Evolutionary conservation across 2,329 filamentous ascomycete species (phyloP).

Genomic region (Penicillium carneum): DNA sequence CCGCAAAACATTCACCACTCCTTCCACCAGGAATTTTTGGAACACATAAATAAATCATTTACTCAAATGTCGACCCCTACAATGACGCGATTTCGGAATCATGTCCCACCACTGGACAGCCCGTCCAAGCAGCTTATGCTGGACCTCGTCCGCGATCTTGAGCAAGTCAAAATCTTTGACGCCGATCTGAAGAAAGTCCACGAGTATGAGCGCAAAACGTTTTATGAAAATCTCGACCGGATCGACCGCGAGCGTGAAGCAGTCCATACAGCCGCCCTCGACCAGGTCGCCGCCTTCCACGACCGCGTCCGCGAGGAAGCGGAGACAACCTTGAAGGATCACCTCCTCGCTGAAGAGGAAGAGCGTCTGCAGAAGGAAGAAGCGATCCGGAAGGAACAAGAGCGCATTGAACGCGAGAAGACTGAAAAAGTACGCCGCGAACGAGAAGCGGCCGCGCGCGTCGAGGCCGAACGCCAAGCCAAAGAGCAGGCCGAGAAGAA

Average conservation of each 20-base stretch:
- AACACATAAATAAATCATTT: background rate
- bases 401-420: conserved; percentile 45
- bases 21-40: background rate
- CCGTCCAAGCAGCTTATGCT: conserved; percentile 51
- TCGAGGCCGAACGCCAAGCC: conserved; percentile 53
- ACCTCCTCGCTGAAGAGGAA: conserved; percentile 52
- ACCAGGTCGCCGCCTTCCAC: conserved; percentile 70
- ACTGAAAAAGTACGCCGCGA: conserved; percentile 43
- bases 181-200: conserved; percentile 54
- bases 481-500: conserved; percentile 49
- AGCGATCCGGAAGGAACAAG: conserved; percentile 44
- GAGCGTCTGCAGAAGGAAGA: conserved; percentile 49
- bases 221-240: conserved; percentile 67
- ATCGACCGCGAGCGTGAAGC: conserved; percentile 69
- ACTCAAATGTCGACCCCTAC: conserved; percentile 6
- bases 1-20: background rate
- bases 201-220: conserved; percentile 53
- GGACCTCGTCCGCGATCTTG: conserved; percentile 52
- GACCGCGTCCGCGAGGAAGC: conserved; percentile 67
- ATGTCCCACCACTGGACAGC: conserved; percentile 46
- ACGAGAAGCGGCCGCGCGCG: conserved; percentile 49
- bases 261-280: conserved; percentile 70
- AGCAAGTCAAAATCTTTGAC: conserved; percentile 53
- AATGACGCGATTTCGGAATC: conserved; percentile 42
- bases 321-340: conserved; percentile 60